Evolutionary conservation across 176 grass and related monocot species (phyloP).

Genomic region (Pontederia crassipes): DNA sequence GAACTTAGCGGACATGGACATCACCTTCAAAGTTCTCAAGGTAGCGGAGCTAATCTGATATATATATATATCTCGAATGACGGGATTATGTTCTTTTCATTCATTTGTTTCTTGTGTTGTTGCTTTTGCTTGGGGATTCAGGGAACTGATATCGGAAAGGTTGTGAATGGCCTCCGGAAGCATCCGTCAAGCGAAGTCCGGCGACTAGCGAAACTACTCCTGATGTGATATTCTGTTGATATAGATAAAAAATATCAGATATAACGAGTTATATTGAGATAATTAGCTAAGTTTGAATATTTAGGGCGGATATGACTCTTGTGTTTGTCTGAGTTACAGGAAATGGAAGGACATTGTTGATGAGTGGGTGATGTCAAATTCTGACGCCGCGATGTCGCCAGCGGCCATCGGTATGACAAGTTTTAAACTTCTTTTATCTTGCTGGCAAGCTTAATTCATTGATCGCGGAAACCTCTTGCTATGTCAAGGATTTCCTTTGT

Average conservation of each 20-base stretch:
- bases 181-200: slow-evolving; percentile 50
- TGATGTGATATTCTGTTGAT: slow-evolving; percentile 40
- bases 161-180: slow-evolving; percentile 59
- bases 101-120: background rate
- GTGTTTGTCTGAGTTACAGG: slow-evolving; percentile 20
- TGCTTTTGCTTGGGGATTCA: slow-evolving; percentile 20
- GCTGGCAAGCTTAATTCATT: background rate
- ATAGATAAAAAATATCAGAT: background rate
- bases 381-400: slow-evolving; percentile 23
- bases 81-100: background rate
- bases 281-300: background rate
- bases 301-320: no score
- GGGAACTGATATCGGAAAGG: slow-evolving; percentile 59
- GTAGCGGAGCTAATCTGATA: slow-evolving; percentile 14
- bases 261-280: background rate
- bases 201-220: slow-evolving; percentile 43
- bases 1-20: slow-evolving; percentile 60
- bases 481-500: no score
- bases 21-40: slow-evolving; percentile 57
- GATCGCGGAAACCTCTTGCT: no score
- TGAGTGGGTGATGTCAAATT: slow-evolving; percentile 48
- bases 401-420: slow-evolving; percentile 32
- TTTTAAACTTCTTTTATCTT: background rate
- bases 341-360: slow-evolving; percentile 77
- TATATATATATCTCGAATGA: background rate